Conservation (phyloP, 2,329 filamentous ascomycete species). For the Orbilia quercus region DNA sequence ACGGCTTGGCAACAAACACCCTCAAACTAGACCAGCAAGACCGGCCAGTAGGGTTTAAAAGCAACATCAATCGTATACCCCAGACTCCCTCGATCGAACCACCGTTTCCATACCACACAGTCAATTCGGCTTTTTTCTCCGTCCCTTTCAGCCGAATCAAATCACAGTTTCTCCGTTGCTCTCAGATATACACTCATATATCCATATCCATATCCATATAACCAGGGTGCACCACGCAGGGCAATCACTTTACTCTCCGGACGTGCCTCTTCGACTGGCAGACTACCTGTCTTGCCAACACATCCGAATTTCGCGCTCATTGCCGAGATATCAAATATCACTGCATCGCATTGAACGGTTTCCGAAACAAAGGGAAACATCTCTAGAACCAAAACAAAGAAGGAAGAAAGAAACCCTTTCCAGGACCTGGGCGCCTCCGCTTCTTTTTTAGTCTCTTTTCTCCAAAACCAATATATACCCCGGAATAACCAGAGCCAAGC, state of each 20-base stretch:
- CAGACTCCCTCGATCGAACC: slow-evolving; percentile 1
- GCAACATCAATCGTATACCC: slow-evolving; percentile 9
- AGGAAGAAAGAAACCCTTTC: not conserved
- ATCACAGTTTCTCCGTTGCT: not conserved
- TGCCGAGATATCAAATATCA: not conserved
- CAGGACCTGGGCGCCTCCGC: not conserved
- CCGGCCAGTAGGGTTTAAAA: not conserved
- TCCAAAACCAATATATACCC: not conserved
- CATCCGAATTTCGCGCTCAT: slow-evolving; percentile 10
- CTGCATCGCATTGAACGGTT: not conserved
- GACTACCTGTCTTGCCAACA: slow-evolving; percentile 21
- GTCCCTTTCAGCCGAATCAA: not conserved
- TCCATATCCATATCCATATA: too few species aligned
- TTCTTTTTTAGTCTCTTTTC: not conserved
- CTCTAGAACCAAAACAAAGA: slow-evolving; percentile 5
- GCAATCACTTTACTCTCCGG: too few species aligned
- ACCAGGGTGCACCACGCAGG: too few species aligned
- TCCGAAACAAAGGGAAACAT: slow-evolving; percentile 25
- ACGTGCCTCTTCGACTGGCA: too few species aligned
- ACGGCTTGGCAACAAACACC: slow-evolving; percentile 15
- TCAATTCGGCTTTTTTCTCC: not conserved
- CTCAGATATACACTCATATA: not conserved
- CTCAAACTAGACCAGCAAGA: too few species aligned
- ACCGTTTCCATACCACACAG: slow-evolving; percentile 6
- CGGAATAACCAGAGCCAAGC: too few species aligned